Evolutionary conservation across 2,329 filamentous ascomycete genomes (phyloP), one percentile per base, ranked within the genome.

Genomic region (Xylariaceae sp.): DNA sequence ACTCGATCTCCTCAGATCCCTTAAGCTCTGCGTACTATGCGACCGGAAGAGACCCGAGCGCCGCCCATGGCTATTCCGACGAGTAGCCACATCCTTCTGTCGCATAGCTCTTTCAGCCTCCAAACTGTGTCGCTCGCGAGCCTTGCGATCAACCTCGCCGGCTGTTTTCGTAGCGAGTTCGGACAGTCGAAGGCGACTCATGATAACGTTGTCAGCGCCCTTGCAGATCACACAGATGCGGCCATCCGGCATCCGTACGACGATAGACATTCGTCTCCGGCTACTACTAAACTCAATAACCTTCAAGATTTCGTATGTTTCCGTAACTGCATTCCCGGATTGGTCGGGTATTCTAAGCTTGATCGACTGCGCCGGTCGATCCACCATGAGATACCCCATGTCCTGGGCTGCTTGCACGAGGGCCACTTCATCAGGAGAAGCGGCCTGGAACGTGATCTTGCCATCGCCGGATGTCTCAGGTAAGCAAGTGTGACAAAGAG

Each of bases 401-500:
- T 96, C 91, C 64, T 90, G 85, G 0, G 92, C 91, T 9, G 91
- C 92, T 62, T 83, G 80, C 0, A 96, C 89, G 16, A 96, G 78
- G 5, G 92, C 92, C 48, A 95, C 74, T 66, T 96, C 92, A 67
- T 96, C 92, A 0, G 92, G 92, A 0, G 91, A 96, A 0, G 92
- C 87, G 10, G 92, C 89, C 71, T 96, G 92, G 65, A 89, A 96
- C 2, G 85, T 81, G n/a, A 88, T 79, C 36, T 83, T 75, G 4
- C 87, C 90, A 61, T 87, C 78, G 16, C 83, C 81, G 0, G 81
- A 83, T 42, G 84, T 76, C 67, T 97, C 92, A 0, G 92, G 92
- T n/a, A 96, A 75, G 66, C 91, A 96, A 0, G 91, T 95, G 67
- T 97, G 92, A 62, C 92, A 96, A 1, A 97, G 74, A 0, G 92